Base-by-base conservation (phyloP, 345 rosid genomes). In the Salix caprea region DNA sequence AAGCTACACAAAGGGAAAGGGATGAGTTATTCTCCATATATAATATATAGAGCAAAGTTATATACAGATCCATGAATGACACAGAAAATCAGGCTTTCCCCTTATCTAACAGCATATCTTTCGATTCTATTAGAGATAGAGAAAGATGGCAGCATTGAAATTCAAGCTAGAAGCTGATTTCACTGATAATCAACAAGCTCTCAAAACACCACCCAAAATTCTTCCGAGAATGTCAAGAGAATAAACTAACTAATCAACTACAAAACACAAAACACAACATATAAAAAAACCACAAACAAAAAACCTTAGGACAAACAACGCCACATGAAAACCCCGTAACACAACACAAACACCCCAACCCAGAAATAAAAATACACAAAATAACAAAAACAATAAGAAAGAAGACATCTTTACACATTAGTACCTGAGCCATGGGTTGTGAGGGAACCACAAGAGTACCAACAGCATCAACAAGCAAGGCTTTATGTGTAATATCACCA, bases 351-450 rank as follows among this genome's bases (percentile, higher is more conserved):
- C 6, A 66, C 8, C 8, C 24, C 24, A 64, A 11, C 5, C 30
- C 42, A n/a, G 15, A 40, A 3, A 4, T 32, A 71, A 14, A 48
- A 67, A 50, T 19, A 6, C 11, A 19, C 3, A 50, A 67, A 40
- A 32, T 26, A 16, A 6, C 9, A 66, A 64, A 72, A 40, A 9
- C 5, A 73, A 13, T 4, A 37, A 16, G 16, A 48, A 30, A 76
- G 18, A 34, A 12, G 2, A 7, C 5, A 40, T 11, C 28, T 5
- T 2, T 24, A 9, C 36, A 34, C 8, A 9, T 48, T 13, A 18
- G 28, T 19, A 96, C 99, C 96, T 93, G 92, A 26, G 99, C 99
- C 80, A 88, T 96, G 70, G 99, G 99, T 82, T 92, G 99, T n/a
- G 99, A 93, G 32, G 99, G 99, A 83, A 85, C 85, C 40, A 96